Percentiles rank a stretch among this genome's conserved stretches.
These are phyloP conservation scores for Exsudoporus floridanus DNA, from an alignment of 1,284 basidiomycete genomes.

Conservation along the genomic window DNA sequence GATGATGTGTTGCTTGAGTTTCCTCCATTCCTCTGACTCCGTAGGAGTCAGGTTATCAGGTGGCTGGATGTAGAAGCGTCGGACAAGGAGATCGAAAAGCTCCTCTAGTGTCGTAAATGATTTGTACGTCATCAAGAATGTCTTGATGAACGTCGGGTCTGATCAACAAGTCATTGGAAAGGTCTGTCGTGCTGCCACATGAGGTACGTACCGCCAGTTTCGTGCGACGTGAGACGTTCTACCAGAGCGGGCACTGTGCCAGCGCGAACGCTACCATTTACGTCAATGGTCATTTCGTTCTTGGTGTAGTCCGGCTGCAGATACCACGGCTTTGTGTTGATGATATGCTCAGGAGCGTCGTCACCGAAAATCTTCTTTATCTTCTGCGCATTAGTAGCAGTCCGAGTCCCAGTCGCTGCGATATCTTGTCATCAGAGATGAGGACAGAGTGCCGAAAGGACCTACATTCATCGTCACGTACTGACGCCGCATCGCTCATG, in stretches of 20 bases:
- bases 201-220: conserved; percentile 64
- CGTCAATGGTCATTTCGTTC: conserved; percentile 81
- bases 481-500: conserved; percentile 25
- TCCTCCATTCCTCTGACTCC: conserved; percentile 81
- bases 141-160: conserved; percentile 86
- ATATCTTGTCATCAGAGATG: conserved; percentile 9
- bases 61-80: conserved; percentile 79
- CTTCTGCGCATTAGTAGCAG: conserved; percentile 53
- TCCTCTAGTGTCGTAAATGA: conserved; percentile 89
- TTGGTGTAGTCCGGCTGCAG: conserved; percentile 78
- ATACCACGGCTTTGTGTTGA: conserved; percentile 79
- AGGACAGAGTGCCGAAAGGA: conserved; percentile 7
- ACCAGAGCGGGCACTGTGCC: conserved; percentile 86
- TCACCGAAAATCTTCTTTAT: conserved; percentile 76
- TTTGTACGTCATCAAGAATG: conserved; percentile 97
- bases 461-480: conserved; percentile 41
- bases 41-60: conserved; percentile 66
- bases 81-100: conserved; percentile 82
- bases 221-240: conserved; percentile 89
- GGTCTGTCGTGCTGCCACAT: neutral
- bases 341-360: conserved; percentile 54
- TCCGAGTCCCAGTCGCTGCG: conserved; percentile 27
- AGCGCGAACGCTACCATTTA: conserved; percentile 81
- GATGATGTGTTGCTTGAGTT: conserved; percentile 87
- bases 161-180: conserved; percentile 3